Conservation (phyloP, 805 yeast species). For the Barnettozyma botsteinii region DNA sequence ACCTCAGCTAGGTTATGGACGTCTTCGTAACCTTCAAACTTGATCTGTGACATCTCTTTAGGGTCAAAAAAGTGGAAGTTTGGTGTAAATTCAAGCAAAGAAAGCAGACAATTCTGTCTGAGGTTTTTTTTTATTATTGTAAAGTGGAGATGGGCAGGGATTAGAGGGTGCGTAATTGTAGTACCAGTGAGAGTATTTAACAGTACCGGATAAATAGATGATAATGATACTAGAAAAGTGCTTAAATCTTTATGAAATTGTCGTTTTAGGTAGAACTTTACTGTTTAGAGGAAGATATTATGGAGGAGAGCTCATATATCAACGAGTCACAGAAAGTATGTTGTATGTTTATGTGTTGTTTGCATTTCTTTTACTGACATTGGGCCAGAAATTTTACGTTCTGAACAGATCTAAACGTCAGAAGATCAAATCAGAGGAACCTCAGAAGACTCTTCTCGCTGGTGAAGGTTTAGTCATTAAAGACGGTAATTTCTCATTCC, state of each 20-base stretch:
- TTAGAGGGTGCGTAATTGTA: too few relatives aligned
- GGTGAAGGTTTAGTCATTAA: slow-evolving; percentile 14
- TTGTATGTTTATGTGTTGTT: background rate
- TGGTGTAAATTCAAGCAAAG: too few relatives aligned
- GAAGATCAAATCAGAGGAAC: slow-evolving; percentile 2
- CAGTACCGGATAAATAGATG: too few relatives aligned
- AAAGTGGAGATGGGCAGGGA: too few relatives aligned
- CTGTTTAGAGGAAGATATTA: too few relatives aligned
- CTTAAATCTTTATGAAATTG: too few relatives aligned
- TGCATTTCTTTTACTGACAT: background rate
- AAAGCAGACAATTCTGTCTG: too few relatives aligned
- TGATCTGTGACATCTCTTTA: slow-evolving; percentile 10
- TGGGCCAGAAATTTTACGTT: slow-evolving; percentile 18
- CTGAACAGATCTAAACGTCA: slow-evolving; percentile 12
- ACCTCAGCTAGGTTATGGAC: slow-evolving; percentile 11
- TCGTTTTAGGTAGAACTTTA: too few relatives aligned
- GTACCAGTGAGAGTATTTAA: too few relatives aligned
- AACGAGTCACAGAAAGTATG: slow-evolving; percentile 12
- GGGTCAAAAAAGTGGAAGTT: too few relatives aligned
- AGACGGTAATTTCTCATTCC: slow-evolving; percentile 9
- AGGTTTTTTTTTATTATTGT: too few relatives aligned
- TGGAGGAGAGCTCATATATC: background rate
- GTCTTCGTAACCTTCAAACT: slow-evolving; percentile 2
- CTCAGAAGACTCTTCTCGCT: slow-evolving; percentile 1
- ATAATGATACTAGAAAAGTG: too few relatives aligned